Evolutionary conservation across 1,139 yeast genomes (phyloP).

Genomic region (Hansenula lynferdii): DNA sequence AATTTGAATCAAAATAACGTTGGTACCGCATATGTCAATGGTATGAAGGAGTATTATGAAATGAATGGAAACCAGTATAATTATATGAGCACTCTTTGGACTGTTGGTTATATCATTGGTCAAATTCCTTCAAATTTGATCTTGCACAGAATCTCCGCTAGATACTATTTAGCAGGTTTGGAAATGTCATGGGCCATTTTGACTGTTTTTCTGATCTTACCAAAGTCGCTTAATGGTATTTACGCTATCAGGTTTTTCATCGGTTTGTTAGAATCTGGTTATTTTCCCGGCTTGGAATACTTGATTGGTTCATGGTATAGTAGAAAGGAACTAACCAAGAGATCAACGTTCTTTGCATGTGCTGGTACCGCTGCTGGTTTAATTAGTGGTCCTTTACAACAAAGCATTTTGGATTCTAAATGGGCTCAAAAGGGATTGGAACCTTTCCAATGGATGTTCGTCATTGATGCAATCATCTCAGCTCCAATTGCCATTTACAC

Average conservation of each 20-base stretch:
- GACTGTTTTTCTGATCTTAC: slow-evolving; percentile 44
- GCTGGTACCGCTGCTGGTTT: slow-evolving; percentile 41
- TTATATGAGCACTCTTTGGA: slow-evolving; percentile 43
- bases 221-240: slow-evolving; percentile 35
- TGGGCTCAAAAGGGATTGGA: slow-evolving; percentile 26
- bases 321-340: slow-evolving; percentile 36
- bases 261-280: slow-evolving; percentile 52
- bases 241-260: slow-evolving; percentile 23
- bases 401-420: slow-evolving; percentile 31
- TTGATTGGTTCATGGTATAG: slow-evolving; percentile 39
- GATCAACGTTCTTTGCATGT: slow-evolving; percentile 43
- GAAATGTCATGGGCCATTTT: slow-evolving; percentile 52
- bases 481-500: slow-evolving; percentile 41
- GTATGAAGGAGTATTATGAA: slow-evolving; percentile 33
- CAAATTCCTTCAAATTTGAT: slow-evolving; percentile 50
- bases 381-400: slow-evolving; percentile 41
- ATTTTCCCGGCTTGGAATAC: slow-evolving; percentile 44
- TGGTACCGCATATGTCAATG: slow-evolving; percentile 29
- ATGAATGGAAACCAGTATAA: slow-evolving; percentile 47
- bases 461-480: slow-evolving; percentile 45
- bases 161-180: slow-evolving; percentile 44
- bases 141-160: slow-evolving; percentile 18
- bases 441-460: slow-evolving; percentile 47
- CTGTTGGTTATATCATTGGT: slow-evolving; percentile 51
- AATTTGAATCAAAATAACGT: slow-evolving; percentile 39